These are phyloP conservation scores for Talaromyces adpressus DNA, from an alignment of 495 filamentous ascomycete species.

Conservation along the genomic window DNA sequence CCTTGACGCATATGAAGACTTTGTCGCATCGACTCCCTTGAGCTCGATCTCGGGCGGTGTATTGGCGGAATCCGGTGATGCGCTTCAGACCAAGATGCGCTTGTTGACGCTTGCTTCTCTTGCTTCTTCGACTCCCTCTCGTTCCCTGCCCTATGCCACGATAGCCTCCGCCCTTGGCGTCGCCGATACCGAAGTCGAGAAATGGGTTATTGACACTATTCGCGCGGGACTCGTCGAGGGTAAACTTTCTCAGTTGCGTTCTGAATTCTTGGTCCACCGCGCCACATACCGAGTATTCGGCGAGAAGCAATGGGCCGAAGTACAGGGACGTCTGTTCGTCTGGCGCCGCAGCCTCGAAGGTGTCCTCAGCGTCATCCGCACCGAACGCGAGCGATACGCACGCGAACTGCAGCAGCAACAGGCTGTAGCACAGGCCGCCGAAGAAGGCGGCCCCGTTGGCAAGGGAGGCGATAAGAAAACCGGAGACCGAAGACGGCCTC, in stretches of 20 bases:
- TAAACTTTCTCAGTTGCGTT: slow-evolving; percentile 81
- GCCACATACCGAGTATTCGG: slow-evolving; percentile 93
- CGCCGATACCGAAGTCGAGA: slow-evolving; percentile 75
- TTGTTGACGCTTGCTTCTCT: slow-evolving; percentile 87
- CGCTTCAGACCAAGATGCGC: slow-evolving; percentile 87
- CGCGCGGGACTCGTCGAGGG: slow-evolving; percentile 91
- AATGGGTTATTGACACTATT: slow-evolving; percentile 98
- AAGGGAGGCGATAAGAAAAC: slow-evolving; percentile 23
- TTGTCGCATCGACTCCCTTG: slow-evolving; percentile 47
- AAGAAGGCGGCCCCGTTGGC: slow-evolving; percentile 11
- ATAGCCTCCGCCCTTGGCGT: slow-evolving; percentile 81
- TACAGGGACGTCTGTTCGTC: slow-evolving; percentile 79
- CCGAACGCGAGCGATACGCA: slow-evolving; percentile 62
- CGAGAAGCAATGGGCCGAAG: slow-evolving; percentile 96
- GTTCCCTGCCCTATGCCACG: slow-evolving; percentile 75
- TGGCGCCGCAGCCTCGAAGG: slow-evolving; percentile 73
- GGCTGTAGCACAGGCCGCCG: slow-evolving; percentile 19
- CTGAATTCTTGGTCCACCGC: slow-evolving; percentile 89
- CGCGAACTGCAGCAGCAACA: slow-evolving; percentile 32
- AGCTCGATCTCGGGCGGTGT: slow-evolving; percentile 36
- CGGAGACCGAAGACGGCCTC: slow-evolving; percentile 28
- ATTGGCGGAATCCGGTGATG: slow-evolving; percentile 59
- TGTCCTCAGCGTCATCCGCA: slow-evolving; percentile 67
- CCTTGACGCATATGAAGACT: slow-evolving; percentile 91
- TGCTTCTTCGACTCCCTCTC: slow-evolving; percentile 70